Percentiles rank a stretch among this genome's conserved stretches.
Evolutionary conservation across 2,329 filamentous ascomycete genomes (phyloP).

Genomic region (Pleoardoris graminearum): DNA sequence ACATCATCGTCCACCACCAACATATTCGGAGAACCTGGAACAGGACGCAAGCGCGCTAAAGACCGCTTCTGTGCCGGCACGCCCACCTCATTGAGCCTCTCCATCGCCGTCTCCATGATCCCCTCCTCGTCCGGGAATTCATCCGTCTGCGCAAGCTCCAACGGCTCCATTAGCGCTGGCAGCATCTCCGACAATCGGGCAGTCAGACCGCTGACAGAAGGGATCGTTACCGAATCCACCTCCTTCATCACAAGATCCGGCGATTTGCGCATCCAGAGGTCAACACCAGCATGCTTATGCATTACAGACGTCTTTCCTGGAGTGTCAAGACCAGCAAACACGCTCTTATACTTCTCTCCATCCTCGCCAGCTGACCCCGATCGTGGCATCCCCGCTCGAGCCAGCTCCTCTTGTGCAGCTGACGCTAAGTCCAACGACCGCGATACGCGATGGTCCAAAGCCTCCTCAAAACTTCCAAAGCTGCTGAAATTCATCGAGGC

Average conservation of each 20-base stretch:
- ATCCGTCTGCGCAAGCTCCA: constrained; percentile 39
- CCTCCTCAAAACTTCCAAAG: constrained; percentile 51
- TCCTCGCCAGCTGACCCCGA: constrained; percentile 43
- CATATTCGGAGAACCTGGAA: constrained; percentile 38
- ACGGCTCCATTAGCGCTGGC: constrained; percentile 48
- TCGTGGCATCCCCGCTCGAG: constrained; percentile 39
- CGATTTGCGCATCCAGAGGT: constrained; percentile 24
- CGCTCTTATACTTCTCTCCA: constrained; percentile 51
- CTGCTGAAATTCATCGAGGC: constrained; percentile 55
- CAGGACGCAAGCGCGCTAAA: constrained; percentile 37
- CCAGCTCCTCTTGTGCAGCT: constrained; percentile 36
- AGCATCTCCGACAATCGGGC: constrained; percentile 52
- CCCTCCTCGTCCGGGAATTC: constrained; percentile 42
- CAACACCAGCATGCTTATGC: constrained; percentile 1
- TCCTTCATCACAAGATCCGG: constrained; percentile 50
- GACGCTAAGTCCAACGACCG: constrained; percentile 40
- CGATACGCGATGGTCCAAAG: constrained; percentile 44
- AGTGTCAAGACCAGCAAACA: constrained; percentile 51
- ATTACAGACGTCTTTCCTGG: constrained; percentile 16
- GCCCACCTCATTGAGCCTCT: constrained; percentile 35
- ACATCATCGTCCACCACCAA: constrained; percentile 40
- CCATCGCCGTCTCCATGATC: constrained; percentile 43
- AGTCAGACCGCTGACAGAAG: constrained; percentile 51
- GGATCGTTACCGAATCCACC: constrained; percentile 52
- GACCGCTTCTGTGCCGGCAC: constrained; percentile 39